Conservation (phyloP, 2,329 filamentous ascomycete genomes). For the Alternaria sp. region DNA sequence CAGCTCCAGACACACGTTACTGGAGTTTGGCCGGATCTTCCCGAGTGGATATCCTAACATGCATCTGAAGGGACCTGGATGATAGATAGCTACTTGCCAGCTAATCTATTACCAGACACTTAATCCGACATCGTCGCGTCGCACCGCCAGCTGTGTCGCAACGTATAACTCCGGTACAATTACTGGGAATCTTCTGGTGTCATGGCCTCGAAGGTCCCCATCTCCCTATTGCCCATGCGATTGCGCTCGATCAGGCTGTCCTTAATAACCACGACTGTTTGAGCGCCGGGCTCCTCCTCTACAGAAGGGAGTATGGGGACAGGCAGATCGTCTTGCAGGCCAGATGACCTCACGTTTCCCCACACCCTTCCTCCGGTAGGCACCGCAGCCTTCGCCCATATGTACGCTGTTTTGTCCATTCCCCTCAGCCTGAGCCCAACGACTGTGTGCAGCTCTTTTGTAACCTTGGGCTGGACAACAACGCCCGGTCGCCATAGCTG, state of each 20-base stretch:
- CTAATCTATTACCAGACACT: neutral
- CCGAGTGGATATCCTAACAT: neutral
- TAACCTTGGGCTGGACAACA: slow-evolving; percentile 5
- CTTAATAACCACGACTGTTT: slow-evolving; percentile 23
- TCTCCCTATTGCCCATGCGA: neutral
- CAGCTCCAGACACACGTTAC: neutral
- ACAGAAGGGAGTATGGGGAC: slow-evolving; percentile 20
- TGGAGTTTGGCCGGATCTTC: neutral
- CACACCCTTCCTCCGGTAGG: slow-evolving; percentile 13
- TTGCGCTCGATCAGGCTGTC: slow-evolving; percentile 23
- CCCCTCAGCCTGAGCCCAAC: slow-evolving; percentile 34
- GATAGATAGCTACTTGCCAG: neutral
- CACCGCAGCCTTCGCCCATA: slow-evolving; percentile 22
- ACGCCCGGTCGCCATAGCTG: neutral
- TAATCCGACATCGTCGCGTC: neutral
- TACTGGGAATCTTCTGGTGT: neutral
- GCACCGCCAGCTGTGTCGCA: neutral
- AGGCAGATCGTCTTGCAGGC: slow-evolving; percentile 29
- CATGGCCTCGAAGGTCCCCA: neutral
- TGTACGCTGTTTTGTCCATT: slow-evolving; percentile 31
- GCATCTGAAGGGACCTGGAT: neutral
- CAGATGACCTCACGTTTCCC: slow-evolving; percentile 29
- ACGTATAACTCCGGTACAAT: neutral
- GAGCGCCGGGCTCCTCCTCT: slow-evolving; percentile 14
- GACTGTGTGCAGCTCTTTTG: slow-evolving; percentile 27